Conservation (phyloP, 75 land plant genomes). For the Adiantum capillusveneris region DNA sequence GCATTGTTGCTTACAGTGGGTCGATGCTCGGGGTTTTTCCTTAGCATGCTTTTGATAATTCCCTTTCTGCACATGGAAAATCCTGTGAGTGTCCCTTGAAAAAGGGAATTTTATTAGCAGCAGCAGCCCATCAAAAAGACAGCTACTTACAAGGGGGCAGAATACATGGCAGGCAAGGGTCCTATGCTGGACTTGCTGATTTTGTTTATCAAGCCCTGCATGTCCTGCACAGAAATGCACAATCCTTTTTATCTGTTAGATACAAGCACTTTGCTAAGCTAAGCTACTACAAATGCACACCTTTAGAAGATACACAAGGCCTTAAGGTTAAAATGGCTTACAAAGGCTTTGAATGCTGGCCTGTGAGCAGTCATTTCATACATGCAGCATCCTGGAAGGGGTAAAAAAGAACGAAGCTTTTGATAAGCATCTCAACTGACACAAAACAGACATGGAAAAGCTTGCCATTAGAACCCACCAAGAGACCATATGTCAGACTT, state of each 20-base stretch:
- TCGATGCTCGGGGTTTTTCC: conserved; percentile 94
- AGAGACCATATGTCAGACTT: conserved; percentile 92
- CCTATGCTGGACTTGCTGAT: conserved; percentile 83
- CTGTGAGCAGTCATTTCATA: conserved; percentile 91
- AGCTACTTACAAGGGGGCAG: conserved; percentile 75
- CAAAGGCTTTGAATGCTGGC: conserved; percentile 98
- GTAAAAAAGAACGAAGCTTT: neutral
- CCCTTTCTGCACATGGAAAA: conserved; percentile 41
- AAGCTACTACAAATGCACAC: too few species aligned
- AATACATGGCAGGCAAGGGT: conserved; percentile 81
- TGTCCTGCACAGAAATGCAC: conserved; percentile 51
- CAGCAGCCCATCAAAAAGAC: neutral
- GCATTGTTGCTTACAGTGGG: conserved; percentile 83
- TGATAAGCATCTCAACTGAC: neutral
- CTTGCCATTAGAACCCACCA: conserved; percentile 28
- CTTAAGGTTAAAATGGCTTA: too few species aligned
- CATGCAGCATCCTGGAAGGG: conserved; percentile 83
- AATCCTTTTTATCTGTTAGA: too few species aligned
- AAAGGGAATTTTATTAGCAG: neutral
- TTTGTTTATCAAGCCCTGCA: conserved; percentile 92
- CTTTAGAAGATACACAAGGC: too few species aligned
- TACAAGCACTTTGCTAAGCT: too few species aligned
- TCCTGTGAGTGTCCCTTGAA: too few species aligned
- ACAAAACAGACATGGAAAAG: too few species aligned
- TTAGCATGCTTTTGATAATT: conserved; percentile 89